phyloP scores from a whole-genome alignment of 345 rosid species.

The Brassica carinata region DNA sequence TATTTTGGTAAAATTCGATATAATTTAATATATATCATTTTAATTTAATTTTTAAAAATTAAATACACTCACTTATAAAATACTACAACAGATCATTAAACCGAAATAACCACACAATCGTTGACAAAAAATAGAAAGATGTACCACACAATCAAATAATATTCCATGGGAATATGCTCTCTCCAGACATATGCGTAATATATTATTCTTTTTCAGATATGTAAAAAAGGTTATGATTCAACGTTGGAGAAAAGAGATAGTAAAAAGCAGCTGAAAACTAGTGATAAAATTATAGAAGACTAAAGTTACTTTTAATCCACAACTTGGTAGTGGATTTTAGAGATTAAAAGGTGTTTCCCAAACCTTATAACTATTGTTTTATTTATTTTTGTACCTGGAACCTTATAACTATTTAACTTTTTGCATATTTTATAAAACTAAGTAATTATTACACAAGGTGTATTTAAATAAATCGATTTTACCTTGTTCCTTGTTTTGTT shows the following conservation, averaged over 20 bases:
- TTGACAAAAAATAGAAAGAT: background rate
- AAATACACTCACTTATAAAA: background rate
- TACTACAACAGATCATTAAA: background rate
- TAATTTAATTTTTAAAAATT: too few species aligned
- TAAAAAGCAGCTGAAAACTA: constrained; percentile 21
- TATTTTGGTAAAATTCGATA: background rate
- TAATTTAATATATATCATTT: background rate
- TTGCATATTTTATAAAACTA: background rate
- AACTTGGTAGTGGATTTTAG: constrained; percentile 11
- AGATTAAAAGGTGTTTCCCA: constrained; percentile 17
- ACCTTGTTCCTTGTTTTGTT: background rate
- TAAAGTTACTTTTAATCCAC: constrained; percentile 32
- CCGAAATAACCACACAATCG: background rate
- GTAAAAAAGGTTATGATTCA: constrained; percentile 21
- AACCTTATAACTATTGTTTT: constrained; percentile 1
- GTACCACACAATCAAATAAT: constrained; percentile 20
- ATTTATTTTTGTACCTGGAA: background rate
- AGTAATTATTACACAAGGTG: constrained; percentile 1
- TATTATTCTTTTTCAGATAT: constrained; percentile 2
- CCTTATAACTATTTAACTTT: background rate
- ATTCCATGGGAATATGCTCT: constrained; percentile 39
- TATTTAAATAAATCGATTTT: background rate
- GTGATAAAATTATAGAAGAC: background rate
- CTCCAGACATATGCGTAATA: constrained; percentile 14
- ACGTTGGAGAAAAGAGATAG: constrained; percentile 4